These are phyloP conservation scores for Paspalum notatum DNA, from an alignment of 176 grass and related monocot genomes.

Conservation along the genomic window DNA sequence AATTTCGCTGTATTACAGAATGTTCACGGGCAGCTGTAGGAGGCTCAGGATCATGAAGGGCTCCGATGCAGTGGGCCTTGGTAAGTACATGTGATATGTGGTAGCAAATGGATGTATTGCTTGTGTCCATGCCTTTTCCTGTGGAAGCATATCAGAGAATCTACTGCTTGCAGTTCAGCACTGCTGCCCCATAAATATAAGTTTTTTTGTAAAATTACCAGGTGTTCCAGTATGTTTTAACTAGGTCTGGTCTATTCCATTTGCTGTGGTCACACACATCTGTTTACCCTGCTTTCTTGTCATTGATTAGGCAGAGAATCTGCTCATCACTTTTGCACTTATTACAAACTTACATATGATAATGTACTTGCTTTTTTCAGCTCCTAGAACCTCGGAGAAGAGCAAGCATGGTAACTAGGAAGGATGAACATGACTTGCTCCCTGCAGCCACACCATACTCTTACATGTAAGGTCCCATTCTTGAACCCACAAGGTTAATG, in stretches of 20 bases:
- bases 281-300: background rate
- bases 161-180: slow-evolving; percentile 12
- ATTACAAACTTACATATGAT: background rate
- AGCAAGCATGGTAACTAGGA: slow-evolving; percentile 32
- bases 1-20: slow-evolving; percentile 38
- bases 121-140: slow-evolving; percentile 12
- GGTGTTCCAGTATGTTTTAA: slow-evolving; percentile 24
- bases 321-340: background rate
- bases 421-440: background rate
- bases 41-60: slow-evolving; percentile 68
- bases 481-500: slow-evolving; percentile 12
- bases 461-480: slow-evolving; percentile 32
- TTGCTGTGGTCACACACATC: background rate
- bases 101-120: slow-evolving; percentile 10
- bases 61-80: slow-evolving; percentile 60
- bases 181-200: background rate
- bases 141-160: slow-evolving; percentile 37
- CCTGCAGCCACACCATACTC: slow-evolving; percentile 1
- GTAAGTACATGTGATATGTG: slow-evolving; percentile 39
- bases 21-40: slow-evolving; percentile 57
- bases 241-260: slow-evolving; percentile 16
- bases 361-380: slow-evolving; percentile 33
- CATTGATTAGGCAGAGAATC: background rate
- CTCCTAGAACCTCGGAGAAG: slow-evolving; percentile 46
- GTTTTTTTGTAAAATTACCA: slow-evolving; percentile 16